These are phyloP conservation scores for Oryza coarctata DNA, from an alignment of 176 grass and related monocot genomes.

Conservation along the genomic window DNA sequence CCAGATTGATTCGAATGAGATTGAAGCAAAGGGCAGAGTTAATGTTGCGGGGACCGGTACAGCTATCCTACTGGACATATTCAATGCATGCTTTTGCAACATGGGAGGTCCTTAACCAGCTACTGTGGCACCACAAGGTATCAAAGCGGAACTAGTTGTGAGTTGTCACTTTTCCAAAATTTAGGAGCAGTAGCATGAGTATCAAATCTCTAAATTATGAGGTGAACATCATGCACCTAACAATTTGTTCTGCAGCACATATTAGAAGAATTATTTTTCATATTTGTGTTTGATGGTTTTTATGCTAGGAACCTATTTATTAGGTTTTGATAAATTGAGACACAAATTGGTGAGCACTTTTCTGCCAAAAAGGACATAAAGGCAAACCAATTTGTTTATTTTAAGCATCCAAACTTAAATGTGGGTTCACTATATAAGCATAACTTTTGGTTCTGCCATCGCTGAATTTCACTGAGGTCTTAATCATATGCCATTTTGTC, in stretches of 20 bases:
- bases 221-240: constrained; percentile 25
- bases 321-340: constrained; percentile 40
- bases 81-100: constrained; percentile 71
- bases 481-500: constrained; percentile 38
- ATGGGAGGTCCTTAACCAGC: constrained; percentile 62
- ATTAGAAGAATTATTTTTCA: constrained; percentile 35
- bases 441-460: constrained; percentile 36
- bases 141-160: constrained; percentile 24
- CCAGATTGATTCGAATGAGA: constrained; percentile 32
- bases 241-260: constrained; percentile 44
- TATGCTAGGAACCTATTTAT: constrained; percentile 30
- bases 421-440: constrained; percentile 10
- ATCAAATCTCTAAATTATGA: constrained; percentile 38
- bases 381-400: constrained; percentile 25
- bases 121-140: constrained; percentile 41
- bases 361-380: constrained; percentile 43
- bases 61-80: constrained; percentile 63
- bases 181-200: constrained; percentile 36
- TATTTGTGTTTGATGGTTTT: constrained; percentile 25
- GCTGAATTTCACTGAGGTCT: constrained; percentile 28
- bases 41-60: constrained; percentile 57
- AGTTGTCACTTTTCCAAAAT: constrained; percentile 37
- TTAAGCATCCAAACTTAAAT: constrained; percentile 36
- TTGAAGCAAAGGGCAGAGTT: constrained; percentile 50
- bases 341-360: constrained; percentile 24